Percentiles rank a stretch among this genome's conserved stretches.
These are phyloP conservation scores for Maudiozyma bulderi DNA, from an alignment of 805 yeast species.

Conservation along the genomic window DNA sequence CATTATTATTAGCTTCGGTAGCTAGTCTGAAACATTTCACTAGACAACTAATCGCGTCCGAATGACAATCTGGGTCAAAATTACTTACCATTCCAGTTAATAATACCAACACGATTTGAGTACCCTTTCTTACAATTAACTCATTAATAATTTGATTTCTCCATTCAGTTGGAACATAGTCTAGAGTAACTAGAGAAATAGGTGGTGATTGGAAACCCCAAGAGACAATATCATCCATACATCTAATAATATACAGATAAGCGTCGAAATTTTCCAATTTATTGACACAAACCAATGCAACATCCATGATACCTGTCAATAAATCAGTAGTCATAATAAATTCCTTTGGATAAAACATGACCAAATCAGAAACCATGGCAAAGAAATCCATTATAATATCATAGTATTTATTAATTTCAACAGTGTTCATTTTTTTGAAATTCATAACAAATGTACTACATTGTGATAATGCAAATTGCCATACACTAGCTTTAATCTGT, in stretches of 20 bases:
- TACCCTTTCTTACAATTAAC: constrained; percentile 48
- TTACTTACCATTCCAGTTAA: constrained; percentile 60
- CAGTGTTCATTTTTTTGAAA: constrained; percentile 22
- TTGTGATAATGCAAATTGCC: constrained; percentile 67
- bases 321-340: constrained; percentile 32
- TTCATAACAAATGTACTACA: constrained; percentile 45
- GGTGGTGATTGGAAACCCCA: constrained; percentile 85
- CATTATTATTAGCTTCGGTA: constrained; percentile 35
- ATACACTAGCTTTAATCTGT: constrained; percentile 49
- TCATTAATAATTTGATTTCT: constrained; percentile 37
- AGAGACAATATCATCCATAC: constrained; percentile 67
- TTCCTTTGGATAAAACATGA: constrained; percentile 53
- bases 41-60: constrained; percentile 68
- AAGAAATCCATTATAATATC: constrained; percentile 83
- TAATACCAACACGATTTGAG: constrained; percentile 39
- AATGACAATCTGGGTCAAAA: constrained; percentile 59
- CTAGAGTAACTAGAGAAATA: constrained; percentile 48
- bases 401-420: constrained; percentile 17
- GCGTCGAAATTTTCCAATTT: constrained; percentile 61
- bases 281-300: constrained; percentile 43
- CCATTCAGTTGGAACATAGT: constrained; percentile 46
- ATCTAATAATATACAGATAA: constrained; percentile 59
- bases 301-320: constrained; percentile 44
- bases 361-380: constrained; percentile 65
- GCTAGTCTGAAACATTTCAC: constrained; percentile 52